Conservation (phyloP, 805 yeast genomes). For the Zygosaccharomyces bisporus region DNA sequence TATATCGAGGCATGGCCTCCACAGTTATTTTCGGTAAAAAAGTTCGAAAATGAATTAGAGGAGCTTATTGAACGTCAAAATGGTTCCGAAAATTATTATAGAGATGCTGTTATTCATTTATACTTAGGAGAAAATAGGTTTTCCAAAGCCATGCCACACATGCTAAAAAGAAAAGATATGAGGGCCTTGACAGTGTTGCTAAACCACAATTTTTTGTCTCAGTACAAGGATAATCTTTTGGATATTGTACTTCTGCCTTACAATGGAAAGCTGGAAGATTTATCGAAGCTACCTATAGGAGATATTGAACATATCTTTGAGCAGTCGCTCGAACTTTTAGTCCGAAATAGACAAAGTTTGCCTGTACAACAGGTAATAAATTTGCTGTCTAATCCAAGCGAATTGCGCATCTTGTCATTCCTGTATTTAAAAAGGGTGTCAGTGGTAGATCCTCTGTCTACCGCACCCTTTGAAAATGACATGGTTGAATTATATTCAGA, state of each 20-base stretch:
- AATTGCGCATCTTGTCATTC: slow-evolving; percentile 52
- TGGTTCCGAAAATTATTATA: slow-evolving; percentile 28
- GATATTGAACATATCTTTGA: slow-evolving; percentile 40
- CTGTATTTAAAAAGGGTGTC: slow-evolving; percentile 62
- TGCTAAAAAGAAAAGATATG: slow-evolving; percentile 53
- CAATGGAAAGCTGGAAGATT: slow-evolving; percentile 32
- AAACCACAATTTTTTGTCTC: slow-evolving; percentile 57
- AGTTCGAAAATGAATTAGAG: slow-evolving; percentile 46
- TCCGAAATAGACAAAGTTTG: slow-evolving; percentile 63
- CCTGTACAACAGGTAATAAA: slow-evolving; percentile 49
- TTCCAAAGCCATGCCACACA: slow-evolving; percentile 58
- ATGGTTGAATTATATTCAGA: slow-evolving; percentile 62
- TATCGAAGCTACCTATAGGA: slow-evolving; percentile 41
- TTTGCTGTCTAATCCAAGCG: slow-evolving; percentile 39
- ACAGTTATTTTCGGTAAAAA: slow-evolving; percentile 45
- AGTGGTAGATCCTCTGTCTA: slow-evolving; percentile 50
- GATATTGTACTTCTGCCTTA: slow-evolving; percentile 46
- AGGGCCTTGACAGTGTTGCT: slow-evolving; percentile 55
- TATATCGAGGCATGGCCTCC: slow-evolving; percentile 57
- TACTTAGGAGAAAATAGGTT: slow-evolving; percentile 58
- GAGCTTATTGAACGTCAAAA: slow-evolving; percentile 39
- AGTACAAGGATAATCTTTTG: slow-evolving; percentile 49
- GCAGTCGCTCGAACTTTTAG: slow-evolving; percentile 51
- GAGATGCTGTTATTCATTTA: slow-evolving; percentile 48
- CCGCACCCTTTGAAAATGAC: slow-evolving; percentile 59